Conservation (phyloP, 1,139 yeast species). For the Debaryomyces fabryi region DNA sequence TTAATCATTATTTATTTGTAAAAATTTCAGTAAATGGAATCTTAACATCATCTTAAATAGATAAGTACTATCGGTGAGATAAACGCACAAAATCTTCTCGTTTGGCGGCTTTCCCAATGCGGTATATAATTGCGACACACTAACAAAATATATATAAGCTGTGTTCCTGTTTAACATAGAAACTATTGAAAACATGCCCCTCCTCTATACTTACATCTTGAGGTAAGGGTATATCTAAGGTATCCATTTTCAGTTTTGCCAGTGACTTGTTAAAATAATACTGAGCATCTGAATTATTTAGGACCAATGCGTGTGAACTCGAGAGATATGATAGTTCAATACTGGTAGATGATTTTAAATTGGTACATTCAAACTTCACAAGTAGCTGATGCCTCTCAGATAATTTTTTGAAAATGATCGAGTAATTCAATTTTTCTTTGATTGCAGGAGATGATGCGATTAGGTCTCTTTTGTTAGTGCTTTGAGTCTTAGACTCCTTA, state of each 20-base stretch:
- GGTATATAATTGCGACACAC: slow-evolving; percentile 9
- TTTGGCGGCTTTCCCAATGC: slow-evolving; percentile 7
- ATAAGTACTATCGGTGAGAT: neutral
- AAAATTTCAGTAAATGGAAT: neutral
- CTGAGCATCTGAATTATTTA: slow-evolving; percentile 5
- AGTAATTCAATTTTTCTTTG: slow-evolving; percentile 10
- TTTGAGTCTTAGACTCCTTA: neutral
- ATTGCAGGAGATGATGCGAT: neutral
- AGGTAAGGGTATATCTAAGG: slow-evolving; percentile 20
- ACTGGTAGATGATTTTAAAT: neutral
- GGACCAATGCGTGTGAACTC: slow-evolving; percentile 2
- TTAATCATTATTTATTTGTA: neutral
- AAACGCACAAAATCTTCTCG: neutral
- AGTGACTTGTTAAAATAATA: slow-evolving; percentile 11
- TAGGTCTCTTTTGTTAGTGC: neutral
- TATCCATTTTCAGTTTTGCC: slow-evolving; percentile 1
- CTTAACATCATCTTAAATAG: neutral
- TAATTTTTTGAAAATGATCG: slow-evolving; percentile 13
- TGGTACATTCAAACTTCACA: slow-evolving; percentile 14
- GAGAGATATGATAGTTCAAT: slow-evolving; percentile 1
- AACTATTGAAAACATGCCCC: slow-evolving; percentile 8
- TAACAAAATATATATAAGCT: slow-evolving; percentile 16
- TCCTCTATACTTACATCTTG: neutral
- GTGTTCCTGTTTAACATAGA: slow-evolving; percentile 13
- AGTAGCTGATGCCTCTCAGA: slow-evolving; percentile 11